Base-by-base conservation (phyloP, 2,329 filamentous ascomycete species). In the Emergomyces orientalis region DNA sequence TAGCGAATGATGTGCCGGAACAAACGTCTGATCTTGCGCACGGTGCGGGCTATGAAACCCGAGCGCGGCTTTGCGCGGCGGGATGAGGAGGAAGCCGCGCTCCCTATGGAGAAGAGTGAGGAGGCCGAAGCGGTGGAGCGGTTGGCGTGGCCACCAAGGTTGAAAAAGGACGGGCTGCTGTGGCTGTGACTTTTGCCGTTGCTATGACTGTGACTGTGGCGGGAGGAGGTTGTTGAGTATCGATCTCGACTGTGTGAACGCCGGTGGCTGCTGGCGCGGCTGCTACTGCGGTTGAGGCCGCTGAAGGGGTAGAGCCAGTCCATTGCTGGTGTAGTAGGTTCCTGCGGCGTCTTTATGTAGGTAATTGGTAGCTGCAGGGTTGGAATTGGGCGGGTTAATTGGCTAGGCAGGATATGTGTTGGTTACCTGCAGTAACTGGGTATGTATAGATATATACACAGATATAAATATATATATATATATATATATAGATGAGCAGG, bases 1-100 rank as follows among this genome's bases (percentile, higher is more conserved):
- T 93, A 96, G 73, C 87, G 84, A 73, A 88, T 81, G 9, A 97
- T 85, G 73, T 96, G 87, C 71, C 88, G 88, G 63, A 96, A 78
- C 65, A 96, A 84, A 52, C 88, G 86, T 72, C 88, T 88, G 65
- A 97, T 84, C 70, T 90, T 88, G 75, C 85, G 84, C 74, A 90
- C 82, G 56, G 91, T 81, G 68, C 87, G 86, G 62, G 85, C 79
- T 66, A 96, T 77, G 78, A 95, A 96, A 71, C 87, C 88, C 64
- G 85, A 82, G 68, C 93, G 88, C 1, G 93, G 90, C 3, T 81
- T 78, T 22, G 89, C 89, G 71, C 90, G 89, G 72, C 90, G 90
- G 77, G 91, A 92, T 72, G 89, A 86, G 13, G 83, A 84, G 8
- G 81, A 87, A 51, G 84, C 84, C 32, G 82, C 81, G 22, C 52